A percentile compares a stretch with the other conserved stretches of the same genome.
phyloP scores from a whole-genome alignment of 176 grass and related monocot genomes.

The Zea luxurians region DNA sequence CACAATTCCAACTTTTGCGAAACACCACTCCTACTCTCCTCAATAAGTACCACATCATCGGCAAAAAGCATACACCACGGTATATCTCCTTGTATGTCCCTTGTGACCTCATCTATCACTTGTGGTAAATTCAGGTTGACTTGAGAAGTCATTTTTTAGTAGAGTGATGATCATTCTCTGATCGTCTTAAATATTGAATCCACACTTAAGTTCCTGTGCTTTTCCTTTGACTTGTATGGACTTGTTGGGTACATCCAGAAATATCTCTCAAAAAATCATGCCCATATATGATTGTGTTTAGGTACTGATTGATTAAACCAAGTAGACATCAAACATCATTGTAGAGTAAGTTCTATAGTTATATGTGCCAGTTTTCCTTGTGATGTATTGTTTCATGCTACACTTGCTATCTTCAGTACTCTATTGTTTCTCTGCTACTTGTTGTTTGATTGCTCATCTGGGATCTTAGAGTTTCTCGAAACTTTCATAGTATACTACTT shows the following conservation, averaged over 20 bases:
- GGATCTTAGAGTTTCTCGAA: not conserved
- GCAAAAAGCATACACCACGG: too few species aligned
- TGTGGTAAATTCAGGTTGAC: not conserved
- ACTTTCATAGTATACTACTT: not conserved
- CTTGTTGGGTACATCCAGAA: not conserved
- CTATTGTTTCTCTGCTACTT: conserved; percentile 10
- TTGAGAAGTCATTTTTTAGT: not conserved
- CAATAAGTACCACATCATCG: too few species aligned
- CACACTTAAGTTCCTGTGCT: not conserved
- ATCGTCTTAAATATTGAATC: not conserved
- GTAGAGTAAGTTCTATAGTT: not conserved
- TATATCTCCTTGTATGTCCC: too few species aligned
- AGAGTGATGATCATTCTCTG: not conserved
- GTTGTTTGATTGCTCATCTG: not conserved
- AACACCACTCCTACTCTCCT: too few species aligned
- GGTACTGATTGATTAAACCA: not conserved
- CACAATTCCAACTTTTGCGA: too few species aligned
- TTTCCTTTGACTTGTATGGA: not conserved
- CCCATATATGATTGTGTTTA: not conserved
- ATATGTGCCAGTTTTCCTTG: conserved; percentile 1
- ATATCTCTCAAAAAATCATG: not conserved
- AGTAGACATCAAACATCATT: not conserved
- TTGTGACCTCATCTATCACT: too few species aligned
- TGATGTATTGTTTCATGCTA: not conserved
- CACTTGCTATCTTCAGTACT: not conserved